Evolutionary conservation across 805 yeast genomes (phyloP).

Genomic region (Kuraishia hungarica): DNA sequence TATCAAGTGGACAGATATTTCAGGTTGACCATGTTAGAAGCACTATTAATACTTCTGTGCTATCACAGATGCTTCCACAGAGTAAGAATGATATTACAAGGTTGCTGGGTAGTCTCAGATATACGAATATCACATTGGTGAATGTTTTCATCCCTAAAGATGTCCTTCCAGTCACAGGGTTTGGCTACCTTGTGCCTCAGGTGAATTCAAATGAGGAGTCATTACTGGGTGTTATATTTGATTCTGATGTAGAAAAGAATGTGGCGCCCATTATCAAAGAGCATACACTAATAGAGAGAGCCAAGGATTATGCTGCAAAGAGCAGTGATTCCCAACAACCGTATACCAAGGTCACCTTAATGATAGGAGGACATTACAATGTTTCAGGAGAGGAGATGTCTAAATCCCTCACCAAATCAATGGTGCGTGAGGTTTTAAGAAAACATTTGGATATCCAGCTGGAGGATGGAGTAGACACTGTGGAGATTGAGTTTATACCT

Average conservation of each 20-base stretch:
- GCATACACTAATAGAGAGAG: not conserved
- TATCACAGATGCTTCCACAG: constrained; percentile 24
- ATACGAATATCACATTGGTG: constrained; percentile 49
- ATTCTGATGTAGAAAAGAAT: constrained; percentile 71
- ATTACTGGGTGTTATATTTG: constrained; percentile 82
- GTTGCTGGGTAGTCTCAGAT: constrained; percentile 19
- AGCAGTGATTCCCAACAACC: constrained; percentile 7
- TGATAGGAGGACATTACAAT: constrained; percentile 76
- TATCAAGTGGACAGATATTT: constrained; percentile 2
- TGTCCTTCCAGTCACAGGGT: constrained; percentile 45
- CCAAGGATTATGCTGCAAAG: not conserved
- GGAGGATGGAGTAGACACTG: constrained; percentile 15
- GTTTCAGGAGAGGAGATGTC: constrained; percentile 2
- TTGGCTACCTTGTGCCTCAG: constrained; percentile 83
- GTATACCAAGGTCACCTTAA: constrained; percentile 72
- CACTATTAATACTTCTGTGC: constrained; percentile 39
- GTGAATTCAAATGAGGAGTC: constrained; percentile 40
- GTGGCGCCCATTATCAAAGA: constrained; percentile 20
- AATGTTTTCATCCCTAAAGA: constrained; percentile 53
- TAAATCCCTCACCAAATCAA: constrained; percentile 3
- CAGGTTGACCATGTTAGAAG: constrained; percentile 50
- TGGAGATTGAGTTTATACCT: constrained; percentile 32
- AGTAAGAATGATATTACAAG: constrained; percentile 5
- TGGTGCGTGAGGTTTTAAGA: constrained; percentile 23
- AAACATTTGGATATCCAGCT: constrained; percentile 27